Base-by-base conservation (phyloP, 805 yeast species). In the Candida succiphila region DNA sequence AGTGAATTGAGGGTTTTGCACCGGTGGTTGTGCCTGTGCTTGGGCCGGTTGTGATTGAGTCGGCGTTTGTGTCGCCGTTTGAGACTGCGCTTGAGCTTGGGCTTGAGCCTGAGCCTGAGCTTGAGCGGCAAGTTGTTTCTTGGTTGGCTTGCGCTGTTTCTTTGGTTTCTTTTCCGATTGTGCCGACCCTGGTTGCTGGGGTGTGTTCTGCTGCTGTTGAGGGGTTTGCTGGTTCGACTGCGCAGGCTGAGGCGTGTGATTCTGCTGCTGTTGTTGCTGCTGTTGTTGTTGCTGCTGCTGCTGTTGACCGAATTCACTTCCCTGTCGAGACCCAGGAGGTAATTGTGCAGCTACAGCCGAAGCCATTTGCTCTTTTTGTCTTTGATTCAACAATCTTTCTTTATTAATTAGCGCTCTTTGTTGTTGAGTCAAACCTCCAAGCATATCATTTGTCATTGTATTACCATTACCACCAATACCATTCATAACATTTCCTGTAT, bases 301-400 rank as follows among this genome's bases (percentile, higher is more conserved):
- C 36, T 44, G 35, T 25, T 28, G 30, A 27, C 21, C 18, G 12
- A 4, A 24, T n/a, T 13, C 30, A 27, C 33, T 17, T 17, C 30
- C 7, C n/a, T n/a, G n/a, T n/a, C n/a, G n/a, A 14, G 7, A 20
- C 14, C 10, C 15, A 22, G 26, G 27, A 17, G 17, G 34, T 15
- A 26, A 36, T 3, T 46, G 42, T 3, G 52, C 52, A 17, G 55
- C 54, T 14, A 46, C 54, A 1, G 56, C 56, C 26, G 55, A 48
- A 9, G 54, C 57, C 56, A 51, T 48, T 36, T 49, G 54, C 34
- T 52, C 54, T 37, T 51, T 51, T 33, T 51, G 56, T n/a, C 47
- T 40, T 36, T 49, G 54, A 32, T 41, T 42, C 37, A 49, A 35
- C 46, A 51, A 40, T 21, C 52, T 40, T 33, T 49, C 54, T 37